A percentile compares a stretch with the other conserved stretches of the same genome.
Conservation (phyloP, 163 green algal species). For the Scenedesmus sp. region DNA sequence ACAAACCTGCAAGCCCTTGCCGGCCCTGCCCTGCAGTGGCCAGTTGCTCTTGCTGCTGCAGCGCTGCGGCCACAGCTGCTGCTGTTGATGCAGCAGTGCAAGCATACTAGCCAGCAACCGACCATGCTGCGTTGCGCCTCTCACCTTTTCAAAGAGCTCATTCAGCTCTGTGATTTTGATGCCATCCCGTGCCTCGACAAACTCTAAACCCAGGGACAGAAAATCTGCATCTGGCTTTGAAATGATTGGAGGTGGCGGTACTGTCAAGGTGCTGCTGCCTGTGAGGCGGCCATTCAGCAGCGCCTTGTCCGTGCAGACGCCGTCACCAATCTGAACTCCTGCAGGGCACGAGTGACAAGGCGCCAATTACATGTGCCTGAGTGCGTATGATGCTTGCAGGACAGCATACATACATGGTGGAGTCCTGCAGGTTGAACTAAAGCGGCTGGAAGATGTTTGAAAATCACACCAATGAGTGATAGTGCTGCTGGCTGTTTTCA, state of each 20-base stretch:
- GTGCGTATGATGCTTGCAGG: not conserved
- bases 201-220: constrained; percentile 50
- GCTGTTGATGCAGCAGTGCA: not conserved
- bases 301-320: constrained; percentile 43
- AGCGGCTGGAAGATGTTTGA: not conserved
- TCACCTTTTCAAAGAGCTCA: constrained; percentile 59
- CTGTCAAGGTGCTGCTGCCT: not conserved
- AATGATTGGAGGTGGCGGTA: constrained; percentile 24
- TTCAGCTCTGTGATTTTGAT: constrained; percentile 58
- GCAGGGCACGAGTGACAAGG: not conserved
- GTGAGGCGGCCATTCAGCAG: not conserved
- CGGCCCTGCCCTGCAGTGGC: too few species aligned
- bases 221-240: constrained; percentile 54
- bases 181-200: constrained; percentile 35
- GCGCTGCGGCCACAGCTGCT: not conserved
- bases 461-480: not conserved
- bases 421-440: not conserved
- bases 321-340: constrained; percentile 29
- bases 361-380: not conserved
- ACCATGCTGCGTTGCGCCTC: not conserved
- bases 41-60: not conserved
- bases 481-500: not conserved
- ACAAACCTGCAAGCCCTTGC: too few species aligned
- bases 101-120: not conserved
- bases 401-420: not conserved